Conservation (phyloP, 192 early-diverging fungal species). For the Entomortierella chlamydospora region DNA sequence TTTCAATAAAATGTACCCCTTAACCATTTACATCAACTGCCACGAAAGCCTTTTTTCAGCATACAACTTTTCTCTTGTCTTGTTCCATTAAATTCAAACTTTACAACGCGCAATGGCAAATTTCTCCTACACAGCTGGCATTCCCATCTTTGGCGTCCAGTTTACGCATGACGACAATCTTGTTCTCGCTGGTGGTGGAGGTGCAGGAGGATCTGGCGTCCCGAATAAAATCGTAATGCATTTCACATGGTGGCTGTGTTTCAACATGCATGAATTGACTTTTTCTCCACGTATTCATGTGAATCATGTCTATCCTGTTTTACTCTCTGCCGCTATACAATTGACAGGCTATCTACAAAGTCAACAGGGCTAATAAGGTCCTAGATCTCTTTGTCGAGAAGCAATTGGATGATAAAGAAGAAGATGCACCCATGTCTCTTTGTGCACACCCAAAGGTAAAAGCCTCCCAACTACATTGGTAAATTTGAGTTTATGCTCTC, state of each 20-base stretch:
- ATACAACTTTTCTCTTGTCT: background rate
- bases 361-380: constrained; percentile 49
- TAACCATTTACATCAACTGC: background rate
- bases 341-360: constrained; percentile 63
- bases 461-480: background rate
- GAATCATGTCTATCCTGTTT: no score
- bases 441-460: constrained; percentile 82
- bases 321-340: no score
- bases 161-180: constrained; percentile 69
- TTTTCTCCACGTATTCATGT: background rate
- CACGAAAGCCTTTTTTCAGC: no score
- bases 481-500: background rate
- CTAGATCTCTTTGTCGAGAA: constrained; percentile 54
- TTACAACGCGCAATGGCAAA: constrained; percentile 22
- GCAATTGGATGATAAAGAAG: constrained; percentile 64
- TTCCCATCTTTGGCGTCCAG: constrained; percentile 71
- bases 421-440: constrained; percentile 89
- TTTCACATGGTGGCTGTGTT: background rate
- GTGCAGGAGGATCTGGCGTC: constrained; percentile 80
- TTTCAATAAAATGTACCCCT: background rate
- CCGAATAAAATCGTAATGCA: constrained; percentile 86
- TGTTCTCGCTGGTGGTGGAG: constrained; percentile 90
- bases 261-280: background rate
- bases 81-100: background rate
- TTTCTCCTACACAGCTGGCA: constrained; percentile 62